Percentiles rank a stretch among this genome's conserved stretches.
phyloP scores from a whole-genome alignment of 805 yeast genomes.

The Debaryomyces tyrocola region DNA sequence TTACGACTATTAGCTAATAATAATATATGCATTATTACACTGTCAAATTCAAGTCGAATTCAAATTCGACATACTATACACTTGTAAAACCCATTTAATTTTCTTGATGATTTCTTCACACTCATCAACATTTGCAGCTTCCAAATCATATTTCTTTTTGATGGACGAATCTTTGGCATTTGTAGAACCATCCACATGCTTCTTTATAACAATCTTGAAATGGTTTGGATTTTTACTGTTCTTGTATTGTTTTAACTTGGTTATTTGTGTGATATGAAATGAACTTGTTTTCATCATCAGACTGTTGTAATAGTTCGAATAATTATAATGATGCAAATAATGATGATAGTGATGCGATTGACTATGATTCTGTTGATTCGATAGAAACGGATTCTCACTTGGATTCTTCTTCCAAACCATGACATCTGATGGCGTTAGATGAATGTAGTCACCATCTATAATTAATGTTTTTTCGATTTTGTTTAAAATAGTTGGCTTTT shows the following conservation, averaged over 20 bases:
- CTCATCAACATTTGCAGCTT: slow-evolving; percentile 61
- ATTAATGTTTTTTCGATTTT: slow-evolving; percentile 82
- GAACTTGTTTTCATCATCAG: slow-evolving; percentile 81
- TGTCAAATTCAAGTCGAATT: background rate
- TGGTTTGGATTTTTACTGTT: slow-evolving; percentile 64
- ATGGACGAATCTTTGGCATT: slow-evolving; percentile 54
- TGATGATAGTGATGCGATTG: slow-evolving; percentile 31
- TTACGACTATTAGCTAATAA: background rate
- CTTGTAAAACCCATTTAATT: slow-evolving; percentile 55
- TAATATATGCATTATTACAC: background rate
- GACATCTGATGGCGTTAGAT: slow-evolving; percentile 83
- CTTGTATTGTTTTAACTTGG: slow-evolving; percentile 71
- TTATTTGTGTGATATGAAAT: slow-evolving; percentile 78
- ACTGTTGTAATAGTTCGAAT: slow-evolving; percentile 50
- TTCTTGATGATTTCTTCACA: slow-evolving; percentile 77
- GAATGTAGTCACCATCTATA: slow-evolving; percentile 92
- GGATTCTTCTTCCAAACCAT: slow-evolving; percentile 42
- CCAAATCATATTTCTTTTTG: slow-evolving; percentile 83
- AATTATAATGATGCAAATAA: slow-evolving; percentile 39
- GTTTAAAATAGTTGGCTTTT: slow-evolving; percentile 79
- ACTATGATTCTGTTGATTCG: slow-evolving; percentile 9
- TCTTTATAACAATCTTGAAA: slow-evolving; percentile 72
- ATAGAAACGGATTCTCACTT: slow-evolving; percentile 32
- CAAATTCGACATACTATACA: slow-evolving; percentile 42
- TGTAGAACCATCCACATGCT: slow-evolving; percentile 24